Conservation (phyloP, 768 basidiomycete species). For the Lyophyllum decastes region DNA sequence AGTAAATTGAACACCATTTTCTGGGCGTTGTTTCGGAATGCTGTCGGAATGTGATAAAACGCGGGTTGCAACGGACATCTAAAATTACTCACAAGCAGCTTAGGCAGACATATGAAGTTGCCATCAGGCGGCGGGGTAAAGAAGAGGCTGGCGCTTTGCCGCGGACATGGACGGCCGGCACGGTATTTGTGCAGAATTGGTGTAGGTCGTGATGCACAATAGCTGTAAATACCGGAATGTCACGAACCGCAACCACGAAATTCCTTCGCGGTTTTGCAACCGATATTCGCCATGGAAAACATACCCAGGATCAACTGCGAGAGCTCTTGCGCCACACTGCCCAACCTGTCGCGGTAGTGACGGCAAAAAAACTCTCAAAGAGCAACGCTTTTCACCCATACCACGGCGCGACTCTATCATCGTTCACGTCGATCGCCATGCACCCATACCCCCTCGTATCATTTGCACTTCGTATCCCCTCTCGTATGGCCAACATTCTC, state of each 20-base stretch:
- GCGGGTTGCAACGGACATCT: no score
- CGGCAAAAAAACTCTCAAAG: slow-evolving; percentile 57
- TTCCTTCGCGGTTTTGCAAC: slow-evolving; percentile 15
- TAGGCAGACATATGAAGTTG: background rate
- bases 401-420: slow-evolving; percentile 93
- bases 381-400: slow-evolving; percentile 31
- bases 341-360: slow-evolving; percentile 86
- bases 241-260: slow-evolving; percentile 13
- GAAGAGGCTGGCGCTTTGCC: background rate
- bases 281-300: slow-evolving; percentile 7
- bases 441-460: slow-evolving; percentile 86
- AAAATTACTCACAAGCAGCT: background rate
- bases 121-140: background rate
- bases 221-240: slow-evolving; percentile 11
- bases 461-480: slow-evolving; percentile 89
- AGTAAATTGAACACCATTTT: background rate
- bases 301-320: slow-evolving; percentile 38
- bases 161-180: background rate
- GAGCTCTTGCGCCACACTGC: slow-evolving; percentile 72
- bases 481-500: slow-evolving; percentile 76
- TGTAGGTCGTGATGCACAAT: background rate
- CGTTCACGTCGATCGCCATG: slow-evolving; percentile 90
- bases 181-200: slow-evolving; percentile 1
- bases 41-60: background rate
- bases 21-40: background rate